phyloP scores from a whole-genome alignment of 805 yeast genomes.

The Lipomyces lipofer region DNA sequence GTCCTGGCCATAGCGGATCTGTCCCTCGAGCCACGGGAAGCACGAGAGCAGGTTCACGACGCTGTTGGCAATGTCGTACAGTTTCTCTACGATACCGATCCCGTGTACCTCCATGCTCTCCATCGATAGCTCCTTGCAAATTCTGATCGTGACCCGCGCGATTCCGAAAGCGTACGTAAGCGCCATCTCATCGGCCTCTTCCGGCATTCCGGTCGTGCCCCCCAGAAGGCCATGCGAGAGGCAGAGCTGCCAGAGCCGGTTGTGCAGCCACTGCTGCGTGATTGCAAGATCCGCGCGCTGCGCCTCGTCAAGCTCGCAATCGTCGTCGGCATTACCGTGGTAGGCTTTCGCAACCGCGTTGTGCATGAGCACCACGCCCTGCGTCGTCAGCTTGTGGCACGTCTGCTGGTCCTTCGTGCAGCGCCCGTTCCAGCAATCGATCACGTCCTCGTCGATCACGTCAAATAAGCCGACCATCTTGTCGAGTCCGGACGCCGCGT shows the following conservation, averaged over 20 bases:
- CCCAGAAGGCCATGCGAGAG: slow-evolving; percentile 5
- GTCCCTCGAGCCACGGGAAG: neutral
- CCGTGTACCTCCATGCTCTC: slow-evolving; percentile 20
- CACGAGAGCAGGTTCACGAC: neutral
- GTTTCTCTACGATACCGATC: slow-evolving; percentile 19
- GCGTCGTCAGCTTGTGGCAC: slow-evolving; percentile 5
- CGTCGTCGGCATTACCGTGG: neutral
- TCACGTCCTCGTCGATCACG: slow-evolving; percentile 6
- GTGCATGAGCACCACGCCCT: slow-evolving; percentile 1
- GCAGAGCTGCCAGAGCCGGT: slow-evolving; percentile 17
- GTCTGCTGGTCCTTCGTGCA: neutral
- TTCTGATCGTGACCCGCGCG: slow-evolving; percentile 6
- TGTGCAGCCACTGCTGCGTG: slow-evolving; percentile 21
- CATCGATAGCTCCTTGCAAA: slow-evolving; percentile 3
- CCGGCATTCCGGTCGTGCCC: too few species aligned
- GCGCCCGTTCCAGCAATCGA: slow-evolving; percentile 14
- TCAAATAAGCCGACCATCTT: slow-evolving; percentile 5
- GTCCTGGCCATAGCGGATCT: neutral
- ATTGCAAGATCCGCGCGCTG: slow-evolving; percentile 7
- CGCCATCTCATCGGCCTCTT: neutral
- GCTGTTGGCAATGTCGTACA: slow-evolving; percentile 16
- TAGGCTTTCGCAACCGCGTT: neutral
- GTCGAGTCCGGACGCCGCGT: neutral
- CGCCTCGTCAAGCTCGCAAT: neutral
- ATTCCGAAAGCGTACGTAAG: slow-evolving; percentile 6